phyloP scores from a whole-genome alignment of 176 grass and related monocot genomes.

The Oryza meyeriana region DNA sequence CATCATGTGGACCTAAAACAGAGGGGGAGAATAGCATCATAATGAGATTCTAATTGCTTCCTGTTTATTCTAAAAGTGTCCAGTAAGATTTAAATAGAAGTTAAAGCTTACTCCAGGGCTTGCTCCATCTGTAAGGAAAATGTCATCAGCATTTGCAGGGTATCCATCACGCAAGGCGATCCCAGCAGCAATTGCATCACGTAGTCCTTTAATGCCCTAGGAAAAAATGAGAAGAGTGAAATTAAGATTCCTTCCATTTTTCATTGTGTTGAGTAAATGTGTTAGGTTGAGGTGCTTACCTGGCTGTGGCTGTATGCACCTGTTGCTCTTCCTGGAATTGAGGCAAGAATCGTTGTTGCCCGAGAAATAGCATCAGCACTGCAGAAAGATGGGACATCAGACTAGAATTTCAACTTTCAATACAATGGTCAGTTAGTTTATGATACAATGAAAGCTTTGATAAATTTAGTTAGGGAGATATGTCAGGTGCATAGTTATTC shows the following conservation, averaged over 20 bases:
- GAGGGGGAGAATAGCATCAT: slow-evolving; percentile 16
- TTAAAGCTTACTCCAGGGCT: slow-evolving; percentile 68
- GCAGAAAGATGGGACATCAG: slow-evolving; percentile 32
- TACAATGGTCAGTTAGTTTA: neutral
- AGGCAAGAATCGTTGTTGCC: slow-evolving; percentile 62
- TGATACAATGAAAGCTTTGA: neutral
- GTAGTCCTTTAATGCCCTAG: slow-evolving; percentile 92
- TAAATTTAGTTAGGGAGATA: neutral
- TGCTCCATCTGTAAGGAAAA: slow-evolving; percentile 97
- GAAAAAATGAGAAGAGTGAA: slow-evolving; percentile 34
- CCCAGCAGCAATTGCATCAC: slow-evolving; percentile 93
- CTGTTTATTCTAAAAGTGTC: slow-evolving; percentile 25
- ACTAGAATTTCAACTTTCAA: slow-evolving; percentile 21
- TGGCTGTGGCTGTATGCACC: slow-evolving; percentile 98
- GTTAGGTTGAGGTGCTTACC: slow-evolving; percentile 37
- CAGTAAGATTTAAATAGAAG: neutral
- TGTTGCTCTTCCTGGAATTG: slow-evolving; percentile 85
- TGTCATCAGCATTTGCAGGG: slow-evolving; percentile 92
- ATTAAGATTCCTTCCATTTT: neutral
- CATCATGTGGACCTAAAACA: slow-evolving; percentile 85
- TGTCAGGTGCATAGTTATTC: neutral
- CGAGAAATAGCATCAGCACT: slow-evolving; percentile 88
- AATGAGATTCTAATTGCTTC: slow-evolving; percentile 2
- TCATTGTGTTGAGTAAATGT: slow-evolving; percentile 30
- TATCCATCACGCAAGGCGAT: slow-evolving; percentile 84